A percentile compares a stretch with the other conserved stretches of the same genome.
Conservation (phyloP, 495 filamentous ascomycete species). For the Neurospora sp. region DNA sequence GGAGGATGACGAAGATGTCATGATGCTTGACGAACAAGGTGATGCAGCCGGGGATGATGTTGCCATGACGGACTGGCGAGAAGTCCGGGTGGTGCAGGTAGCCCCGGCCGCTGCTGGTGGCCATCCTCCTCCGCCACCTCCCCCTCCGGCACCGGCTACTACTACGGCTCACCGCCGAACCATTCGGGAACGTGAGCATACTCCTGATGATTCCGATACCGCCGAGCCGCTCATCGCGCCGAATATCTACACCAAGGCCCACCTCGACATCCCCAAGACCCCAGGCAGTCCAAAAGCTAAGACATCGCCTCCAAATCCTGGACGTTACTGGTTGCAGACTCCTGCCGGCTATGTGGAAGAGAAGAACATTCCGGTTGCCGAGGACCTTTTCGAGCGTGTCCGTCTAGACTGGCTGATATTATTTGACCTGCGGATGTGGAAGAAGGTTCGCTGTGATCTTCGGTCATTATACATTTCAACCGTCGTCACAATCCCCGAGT, state of each 20-base stretch:
- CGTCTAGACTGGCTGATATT: constrained; percentile 92
- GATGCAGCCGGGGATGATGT: constrained; percentile 47
- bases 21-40: constrained; percentile 23
- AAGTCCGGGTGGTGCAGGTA: constrained; percentile 40
- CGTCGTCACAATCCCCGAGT: constrained; percentile 85
- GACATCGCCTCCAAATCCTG: constrained; percentile 36
- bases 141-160: constrained; percentile 40
- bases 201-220: constrained; percentile 50
- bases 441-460: constrained; percentile 80
- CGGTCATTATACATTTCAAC: constrained; percentile 94
- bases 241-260: constrained; percentile 42
- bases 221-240: constrained; percentile 47
- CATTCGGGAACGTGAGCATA: constrained; percentile 42
- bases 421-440: constrained; percentile 96
- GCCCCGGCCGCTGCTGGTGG: constrained; percentile 61
- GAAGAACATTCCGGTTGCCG: constrained; percentile 54
- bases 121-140: constrained; percentile 54
- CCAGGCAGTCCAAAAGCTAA: constrained; percentile 31
- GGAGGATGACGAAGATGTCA: constrained; percentile 43
- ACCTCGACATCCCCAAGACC: constrained; percentile 48
- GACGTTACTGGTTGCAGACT: constrained; percentile 78
- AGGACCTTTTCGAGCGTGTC: constrained; percentile 78
- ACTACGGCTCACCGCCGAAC: constrained; percentile 25
- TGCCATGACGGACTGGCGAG: constrained; percentile 43
- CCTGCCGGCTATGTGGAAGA: constrained; percentile 53